phyloP scores from a whole-genome alignment of 1,284 basidiomycete genomes.

The Mycena sp. region DNA sequence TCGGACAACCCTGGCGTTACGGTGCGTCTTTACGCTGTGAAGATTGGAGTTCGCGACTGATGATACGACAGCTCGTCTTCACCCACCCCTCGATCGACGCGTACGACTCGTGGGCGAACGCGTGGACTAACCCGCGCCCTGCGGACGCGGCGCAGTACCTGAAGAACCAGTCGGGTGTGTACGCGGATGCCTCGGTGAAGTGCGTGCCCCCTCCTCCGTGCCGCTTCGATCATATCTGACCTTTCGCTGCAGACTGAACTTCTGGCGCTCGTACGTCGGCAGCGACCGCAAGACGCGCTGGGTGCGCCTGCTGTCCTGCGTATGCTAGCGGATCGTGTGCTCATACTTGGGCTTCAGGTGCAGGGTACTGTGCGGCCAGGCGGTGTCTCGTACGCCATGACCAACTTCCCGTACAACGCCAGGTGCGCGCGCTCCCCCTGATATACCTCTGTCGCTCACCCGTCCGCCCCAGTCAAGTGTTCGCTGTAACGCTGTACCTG shows the following conservation, averaged over 20 bases:
- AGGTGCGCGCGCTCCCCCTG: neutral
- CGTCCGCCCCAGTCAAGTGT: conserved; percentile 46
- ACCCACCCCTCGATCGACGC: conserved; percentile 69
- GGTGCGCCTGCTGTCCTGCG: neutral
- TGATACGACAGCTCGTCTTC: conserved; percentile 71
- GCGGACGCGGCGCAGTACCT: conserved; percentile 67
- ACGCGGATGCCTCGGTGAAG: conserved; percentile 57
- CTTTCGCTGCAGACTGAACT: conserved; percentile 8
- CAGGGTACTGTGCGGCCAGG: conserved; percentile 74
- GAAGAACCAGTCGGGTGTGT: conserved; percentile 59
- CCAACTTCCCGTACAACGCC: conserved; percentile 35
- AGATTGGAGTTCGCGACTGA: too few relatives aligned
- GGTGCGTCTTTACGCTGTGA: too few relatives aligned
- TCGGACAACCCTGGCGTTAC: conserved; percentile 25
- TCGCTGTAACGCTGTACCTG: conserved; percentile 69
- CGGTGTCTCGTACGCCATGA: conserved; percentile 60
- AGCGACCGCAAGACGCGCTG: conserved; percentile 58
- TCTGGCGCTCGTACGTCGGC: conserved; percentile 42
- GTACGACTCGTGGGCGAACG: conserved; percentile 70
- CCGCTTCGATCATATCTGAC: neutral
- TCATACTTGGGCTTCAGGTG: conserved; percentile 42
- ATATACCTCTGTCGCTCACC: neutral
- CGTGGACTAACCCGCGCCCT: conserved; percentile 62
- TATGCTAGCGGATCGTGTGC: neutral
- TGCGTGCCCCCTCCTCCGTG: neutral